Base-by-base conservation (phyloP, 2,329 filamentous ascomycete genomes). In the Cladophialophora immunda region DNA sequence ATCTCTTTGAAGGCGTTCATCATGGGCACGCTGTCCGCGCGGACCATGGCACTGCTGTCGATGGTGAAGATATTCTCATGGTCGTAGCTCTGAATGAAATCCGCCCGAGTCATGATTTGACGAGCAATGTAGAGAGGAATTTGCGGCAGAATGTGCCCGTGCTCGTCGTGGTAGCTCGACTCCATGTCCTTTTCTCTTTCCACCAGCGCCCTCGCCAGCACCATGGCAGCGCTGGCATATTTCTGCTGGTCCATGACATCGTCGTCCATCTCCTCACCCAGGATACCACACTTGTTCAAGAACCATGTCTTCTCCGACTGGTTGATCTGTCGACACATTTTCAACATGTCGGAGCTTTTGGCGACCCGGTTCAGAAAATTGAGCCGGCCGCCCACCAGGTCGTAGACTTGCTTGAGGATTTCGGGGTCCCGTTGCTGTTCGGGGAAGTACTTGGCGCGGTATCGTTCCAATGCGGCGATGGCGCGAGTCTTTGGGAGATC, bases 191-290 rank as follows among this genome's bases (percentile, higher is more conserved):
- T 82, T 76, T 94, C 92, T 72, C 87, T 87, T 67, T 97, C 91
- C n/a, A 98, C 93, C 6, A 99, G 87, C 1, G 93, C 93, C 72
- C 91, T 91, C 22, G 94, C 95, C 2, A 99, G 86, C 25, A 97
- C 92, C 91, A 98, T 97, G 41, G 95, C 93, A 13, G 93, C 94
- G 13, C 93, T 92, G 54, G 94, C 92, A 84, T 93, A 97, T 78
- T 98, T 97, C 77, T 98, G 93, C 78, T 97, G 92, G 75, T 97
- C 93, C 90, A 98, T 98, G 72, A 97, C 95, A 76, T 99, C 95
- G 79, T 98, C 95, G 73, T 98, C 95, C 90, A 91, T 93, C 70
- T 90, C 89, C 68, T 81, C 83, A 19, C 91, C 91, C 1, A 94
- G 83, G 62, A 93, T 91, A 82, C 90, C 91, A 76, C 90, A 93